A percentile compares a stretch with the other conserved stretches of the same genome.
phyloP scores from a whole-genome alignment of 345 rosid genomes.

The Toxicodendron radicans region DNA sequence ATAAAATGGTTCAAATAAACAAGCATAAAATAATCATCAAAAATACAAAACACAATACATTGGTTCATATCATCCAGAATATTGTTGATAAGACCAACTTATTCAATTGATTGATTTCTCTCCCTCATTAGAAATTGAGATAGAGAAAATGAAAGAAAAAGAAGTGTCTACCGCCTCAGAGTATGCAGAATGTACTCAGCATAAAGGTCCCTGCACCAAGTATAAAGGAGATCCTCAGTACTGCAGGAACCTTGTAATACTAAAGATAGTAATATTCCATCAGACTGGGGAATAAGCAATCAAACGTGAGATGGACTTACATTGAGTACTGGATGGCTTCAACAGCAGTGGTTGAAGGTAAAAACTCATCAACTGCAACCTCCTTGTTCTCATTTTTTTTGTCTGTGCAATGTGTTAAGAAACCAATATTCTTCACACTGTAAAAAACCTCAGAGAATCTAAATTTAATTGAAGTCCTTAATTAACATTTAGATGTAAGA shows the following conservation, averaged over 20 bases:
- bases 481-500: not conserved
- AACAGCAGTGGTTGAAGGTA: conserved; percentile 62
- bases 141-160: not conserved
- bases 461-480: not conserved
- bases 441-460: not conserved
- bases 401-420: conserved; percentile 45
- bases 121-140: not conserved
- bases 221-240: conserved; percentile 21
- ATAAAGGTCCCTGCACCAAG: conserved; percentile 76
- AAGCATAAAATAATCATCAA: not conserved
- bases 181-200: conserved; percentile 77
- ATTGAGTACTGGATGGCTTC: conserved; percentile 91
- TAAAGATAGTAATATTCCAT: not conserved
- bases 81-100: conserved; percentile 10
- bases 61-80: conserved; percentile 12
- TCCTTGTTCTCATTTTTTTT: conserved; percentile 97
- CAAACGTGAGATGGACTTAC: conserved; percentile 40
- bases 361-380: conserved; percentile 89
- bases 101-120: conserved; percentile 9
- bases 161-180: conserved; percentile 55
- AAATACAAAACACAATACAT: conserved; percentile 7
- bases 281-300: not conserved
- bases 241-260: not conserved
- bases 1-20: conserved; percentile 1
- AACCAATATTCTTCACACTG: not conserved